A percentile compares a stretch with the other conserved stretches of the same genome.
These are phyloP conservation scores for Metarhizium anisopliae DNA, from an alignment of 2,329 filamentous ascomycete species.

Conservation along the genomic window DNA sequence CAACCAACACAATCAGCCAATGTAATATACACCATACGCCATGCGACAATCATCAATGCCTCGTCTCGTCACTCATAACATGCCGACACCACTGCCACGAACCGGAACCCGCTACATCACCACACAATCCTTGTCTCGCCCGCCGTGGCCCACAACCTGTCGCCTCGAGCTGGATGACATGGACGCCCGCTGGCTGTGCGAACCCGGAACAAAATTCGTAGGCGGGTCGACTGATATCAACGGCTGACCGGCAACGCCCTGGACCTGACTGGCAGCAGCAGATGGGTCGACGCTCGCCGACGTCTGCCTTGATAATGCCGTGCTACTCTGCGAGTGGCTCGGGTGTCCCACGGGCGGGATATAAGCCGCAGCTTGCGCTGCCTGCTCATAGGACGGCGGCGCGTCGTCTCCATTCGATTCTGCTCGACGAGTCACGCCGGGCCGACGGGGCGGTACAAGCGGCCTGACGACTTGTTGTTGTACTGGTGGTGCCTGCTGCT, in stretches of 20 bases:
- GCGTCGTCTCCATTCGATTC: slow-evolving; percentile 39
- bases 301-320: slow-evolving; percentile 4
- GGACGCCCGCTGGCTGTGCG: background rate
- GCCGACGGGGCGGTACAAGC: slow-evolving; percentile 25
- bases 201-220: background rate
- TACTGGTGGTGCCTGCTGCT: slow-evolving; percentile 4
- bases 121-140: slow-evolving; percentile 29
- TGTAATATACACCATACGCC: background rate
- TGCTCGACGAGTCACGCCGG: slow-evolving; percentile 25
- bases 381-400: slow-evolving; percentile 50
- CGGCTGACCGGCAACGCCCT: slow-evolving; percentile 4
- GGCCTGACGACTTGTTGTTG: slow-evolving; percentile 31
- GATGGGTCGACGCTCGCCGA: slow-evolving; percentile 1
- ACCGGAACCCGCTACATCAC: slow-evolving; percentile 31
- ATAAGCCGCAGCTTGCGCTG: slow-evolving; percentile 41
- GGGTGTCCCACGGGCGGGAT: slow-evolving; percentile 43
- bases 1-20: background rate
- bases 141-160: slow-evolving; percentile 8
- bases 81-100: background rate
- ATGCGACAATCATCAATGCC: slow-evolving; percentile 3
- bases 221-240: slow-evolving; percentile 11
- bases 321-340: slow-evolving; percentile 32
- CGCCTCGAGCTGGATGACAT: slow-evolving; percentile 8
- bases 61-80: slow-evolving; percentile 4
- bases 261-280: background rate